Percentiles rank a stretch among this genome's conserved stretches.
These are phyloP conservation scores for Tolypocladium nubicola DNA, from an alignment of 2,329 filamentous ascomycete species.

Conservation along the genomic window DNA sequence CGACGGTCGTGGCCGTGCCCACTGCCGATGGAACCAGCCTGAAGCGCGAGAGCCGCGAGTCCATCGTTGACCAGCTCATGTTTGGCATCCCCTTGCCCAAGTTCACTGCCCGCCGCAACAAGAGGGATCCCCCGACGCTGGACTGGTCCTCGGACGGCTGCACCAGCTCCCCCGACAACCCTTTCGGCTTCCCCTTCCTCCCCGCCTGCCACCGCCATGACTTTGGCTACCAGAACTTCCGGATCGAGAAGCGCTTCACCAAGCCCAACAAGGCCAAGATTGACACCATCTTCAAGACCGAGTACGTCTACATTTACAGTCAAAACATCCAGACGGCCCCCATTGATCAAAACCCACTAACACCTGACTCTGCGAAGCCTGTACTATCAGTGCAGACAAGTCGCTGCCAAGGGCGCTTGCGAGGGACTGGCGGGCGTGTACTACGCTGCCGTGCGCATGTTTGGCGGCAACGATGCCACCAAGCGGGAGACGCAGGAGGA, in stretches of 20 bases:
- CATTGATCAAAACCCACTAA: background rate
- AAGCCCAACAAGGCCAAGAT: constrained; percentile 28
- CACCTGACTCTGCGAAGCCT: constrained; percentile 13
- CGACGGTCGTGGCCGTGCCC: constrained; percentile 14
- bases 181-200: constrained; percentile 30
- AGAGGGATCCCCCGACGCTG: constrained; percentile 24
- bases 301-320: constrained; percentile 18
- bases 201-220: constrained; percentile 43
- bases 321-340: background rate
- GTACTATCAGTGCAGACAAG: constrained; percentile 22
- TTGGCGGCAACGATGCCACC: constrained; percentile 22
- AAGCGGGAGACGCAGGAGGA: constrained; percentile 14
- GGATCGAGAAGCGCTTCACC: constrained; percentile 35
- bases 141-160: constrained; percentile 33
- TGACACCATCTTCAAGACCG: constrained; percentile 37
- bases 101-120: constrained; percentile 30
- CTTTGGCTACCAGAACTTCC: constrained; percentile 46
- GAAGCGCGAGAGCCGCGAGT: constrained; percentile 11
- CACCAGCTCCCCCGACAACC: constrained; percentile 30
- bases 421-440: constrained; percentile 27
- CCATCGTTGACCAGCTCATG: constrained; percentile 34
- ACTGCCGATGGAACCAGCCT: constrained; percentile 1
- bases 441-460: constrained; percentile 24
- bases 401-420: constrained; percentile 14
- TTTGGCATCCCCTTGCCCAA: constrained; percentile 29